These are phyloP conservation scores for Nigrospora osmanthi DNA, from an alignment of 2,329 filamentous ascomycete genomes.

Conservation along the genomic window DNA sequence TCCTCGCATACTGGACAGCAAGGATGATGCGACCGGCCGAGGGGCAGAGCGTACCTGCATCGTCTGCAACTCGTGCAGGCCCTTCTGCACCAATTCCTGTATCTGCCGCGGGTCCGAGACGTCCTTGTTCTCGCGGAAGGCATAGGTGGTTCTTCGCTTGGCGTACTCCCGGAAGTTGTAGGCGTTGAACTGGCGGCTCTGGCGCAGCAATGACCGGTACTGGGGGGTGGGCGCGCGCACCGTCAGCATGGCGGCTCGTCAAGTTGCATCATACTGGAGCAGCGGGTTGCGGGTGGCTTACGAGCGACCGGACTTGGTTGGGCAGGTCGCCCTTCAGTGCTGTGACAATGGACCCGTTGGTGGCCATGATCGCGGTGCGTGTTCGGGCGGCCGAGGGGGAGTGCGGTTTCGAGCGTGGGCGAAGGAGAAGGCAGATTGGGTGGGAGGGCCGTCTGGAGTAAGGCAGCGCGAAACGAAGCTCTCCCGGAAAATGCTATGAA, in stretches of 20 bases:
- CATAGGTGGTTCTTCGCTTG: slow-evolving; percentile 79
- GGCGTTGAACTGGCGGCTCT: slow-evolving; percentile 77
- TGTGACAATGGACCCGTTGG: slow-evolving; percentile 12
- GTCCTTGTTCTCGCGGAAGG: slow-evolving; percentile 72
- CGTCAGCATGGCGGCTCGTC: not conserved
- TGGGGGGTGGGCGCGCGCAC: slow-evolving; percentile 24
- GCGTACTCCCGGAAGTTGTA: slow-evolving; percentile 99
- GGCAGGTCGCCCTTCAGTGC: slow-evolving; percentile 45
- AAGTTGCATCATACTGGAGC: not conserved
- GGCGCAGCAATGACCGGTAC: slow-evolving; percentile 89
- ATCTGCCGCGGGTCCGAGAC: slow-evolving; percentile 68
- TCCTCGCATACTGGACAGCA: not conserved
- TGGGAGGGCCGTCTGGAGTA: not conserved
- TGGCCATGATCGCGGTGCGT: not conserved
- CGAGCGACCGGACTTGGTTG: slow-evolving; percentile 49
- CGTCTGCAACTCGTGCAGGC: slow-evolving; percentile 76
- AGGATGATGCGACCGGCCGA: not conserved
- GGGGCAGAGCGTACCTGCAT: slow-evolving; percentile 64
- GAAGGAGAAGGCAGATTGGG: not conserved
- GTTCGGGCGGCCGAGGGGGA: no score
- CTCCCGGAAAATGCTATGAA: not conserved
- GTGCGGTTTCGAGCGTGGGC: no score
- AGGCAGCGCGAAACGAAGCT: not conserved
- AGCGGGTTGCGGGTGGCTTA: slow-evolving; percentile 22
- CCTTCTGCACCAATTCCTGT: slow-evolving; percentile 85